Conservation (phyloP, 108 stramenopile genomes). For the Pseudonitzschia multistriata region DNA sequence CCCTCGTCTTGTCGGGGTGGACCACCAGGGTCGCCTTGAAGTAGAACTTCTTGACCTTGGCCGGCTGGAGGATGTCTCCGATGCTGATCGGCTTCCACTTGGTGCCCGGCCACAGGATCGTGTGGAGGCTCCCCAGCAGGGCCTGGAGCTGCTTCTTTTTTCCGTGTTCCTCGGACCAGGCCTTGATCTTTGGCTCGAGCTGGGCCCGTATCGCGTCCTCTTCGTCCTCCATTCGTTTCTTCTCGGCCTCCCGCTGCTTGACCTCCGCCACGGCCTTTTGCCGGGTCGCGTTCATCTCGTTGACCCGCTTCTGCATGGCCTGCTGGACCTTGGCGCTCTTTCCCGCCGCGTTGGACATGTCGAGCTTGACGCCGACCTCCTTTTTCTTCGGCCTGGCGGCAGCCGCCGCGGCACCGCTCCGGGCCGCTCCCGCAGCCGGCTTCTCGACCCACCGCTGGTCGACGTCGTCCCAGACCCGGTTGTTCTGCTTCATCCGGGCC, state of each 20-base stretch:
- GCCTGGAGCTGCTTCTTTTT: constrained; percentile 95
- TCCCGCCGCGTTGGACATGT: constrained; percentile 61
- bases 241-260: constrained; percentile 60
- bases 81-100: constrained; percentile 91
- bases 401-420: constrained; percentile 6
- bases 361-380: constrained; percentile 68
- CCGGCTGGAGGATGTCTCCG: constrained; percentile 91
- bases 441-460: constrained; percentile 85
- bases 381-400: constrained; percentile 29
- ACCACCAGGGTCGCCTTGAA: constrained; percentile 92
- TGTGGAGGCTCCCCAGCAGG: constrained; percentile 92
- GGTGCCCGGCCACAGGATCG: constrained; percentile 86
- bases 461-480: constrained; percentile 89
- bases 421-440: constrained; percentile 26
- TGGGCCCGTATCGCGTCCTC: constrained; percentile 71
- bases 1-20: constrained; percentile 91
- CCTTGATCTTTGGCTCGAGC: constrained; percentile 83
- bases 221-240: constrained; percentile 61
- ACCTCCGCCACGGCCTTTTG: constrained; percentile 73
- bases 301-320: constrained; percentile 72
- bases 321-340: constrained; percentile 65
- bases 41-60: constrained; percentile 85
- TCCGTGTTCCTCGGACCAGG: constrained; percentile 90
- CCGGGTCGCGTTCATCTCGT: constrained; percentile 71
- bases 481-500: constrained; percentile 37